Percentiles rank a stretch among this genome's conserved stretches.
Conservation (phyloP, 257 asterid species). For the Solanum bulbocastanum region DNA sequence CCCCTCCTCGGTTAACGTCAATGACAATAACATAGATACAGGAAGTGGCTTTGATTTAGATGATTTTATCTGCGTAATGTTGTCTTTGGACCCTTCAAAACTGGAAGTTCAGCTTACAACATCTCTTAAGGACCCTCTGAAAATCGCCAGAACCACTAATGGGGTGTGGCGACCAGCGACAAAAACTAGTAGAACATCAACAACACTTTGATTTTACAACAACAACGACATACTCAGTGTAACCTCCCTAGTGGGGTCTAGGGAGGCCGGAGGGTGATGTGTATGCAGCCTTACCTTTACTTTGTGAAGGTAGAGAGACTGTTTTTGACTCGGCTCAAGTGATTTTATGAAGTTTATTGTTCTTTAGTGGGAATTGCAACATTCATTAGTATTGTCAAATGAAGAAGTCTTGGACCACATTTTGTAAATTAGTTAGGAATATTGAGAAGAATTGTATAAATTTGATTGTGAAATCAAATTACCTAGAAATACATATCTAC, state of each 20-base stretch:
- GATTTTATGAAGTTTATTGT: background rate
- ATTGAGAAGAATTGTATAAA: background rate
- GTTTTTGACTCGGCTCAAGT: background rate
- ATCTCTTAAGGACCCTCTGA: conserved; percentile 10
- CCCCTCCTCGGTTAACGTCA: conserved; percentile 2
- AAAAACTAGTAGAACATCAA: conserved; percentile 6
- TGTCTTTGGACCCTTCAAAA: conserved; percentile 60
- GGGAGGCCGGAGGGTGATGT: background rate
- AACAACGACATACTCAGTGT: background rate
- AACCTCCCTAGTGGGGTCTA: background rate
- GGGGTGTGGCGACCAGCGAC: conserved; percentile 16
- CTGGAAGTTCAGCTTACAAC: conserved; percentile 42
- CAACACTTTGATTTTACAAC: background rate
- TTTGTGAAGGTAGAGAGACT: background rate
- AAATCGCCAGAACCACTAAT: conserved; percentile 10
- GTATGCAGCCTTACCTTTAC: background rate
- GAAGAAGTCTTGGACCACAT: background rate
- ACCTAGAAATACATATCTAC: background rate
- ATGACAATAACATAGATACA: conserved; percentile 3
- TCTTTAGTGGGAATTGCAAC: background rate
- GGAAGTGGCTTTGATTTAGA: conserved; percentile 57
- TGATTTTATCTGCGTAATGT: conserved; percentile 42
- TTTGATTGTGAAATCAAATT: background rate
- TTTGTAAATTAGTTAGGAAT: background rate
- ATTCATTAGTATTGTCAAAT: background rate